Percentiles rank a stretch among this genome's conserved stretches.
Evolutionary conservation across 768 basidiomycete species (phyloP).

Genomic region (Cubamyces sp.): DNA sequence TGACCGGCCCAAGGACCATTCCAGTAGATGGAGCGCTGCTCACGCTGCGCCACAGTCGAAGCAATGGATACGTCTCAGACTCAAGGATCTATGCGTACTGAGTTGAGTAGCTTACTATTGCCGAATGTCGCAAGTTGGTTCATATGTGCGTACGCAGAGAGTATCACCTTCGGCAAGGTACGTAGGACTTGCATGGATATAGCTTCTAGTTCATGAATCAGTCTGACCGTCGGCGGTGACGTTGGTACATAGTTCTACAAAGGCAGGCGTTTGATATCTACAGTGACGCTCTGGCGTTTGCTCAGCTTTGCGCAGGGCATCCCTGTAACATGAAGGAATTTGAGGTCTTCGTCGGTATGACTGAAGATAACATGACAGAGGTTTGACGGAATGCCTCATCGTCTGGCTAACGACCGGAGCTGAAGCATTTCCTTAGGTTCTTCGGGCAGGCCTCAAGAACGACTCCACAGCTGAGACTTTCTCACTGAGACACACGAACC

Average conservation of each 20-base stretch:
- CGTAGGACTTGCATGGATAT: slow-evolving; percentile 43
- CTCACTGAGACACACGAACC: slow-evolving; percentile 57
- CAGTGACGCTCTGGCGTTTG: background rate
- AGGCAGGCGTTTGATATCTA: slow-evolving; percentile 29
- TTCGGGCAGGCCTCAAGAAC: slow-evolving; percentile 68
- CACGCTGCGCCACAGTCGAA: slow-evolving; percentile 56
- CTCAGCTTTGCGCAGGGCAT: slow-evolving; percentile 52
- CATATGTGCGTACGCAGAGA: slow-evolving; percentile 46
- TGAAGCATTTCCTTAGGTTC: slow-evolving; percentile 33
- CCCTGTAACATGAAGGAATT: slow-evolving; percentile 89
- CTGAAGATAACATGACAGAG: slow-evolving; percentile 69
- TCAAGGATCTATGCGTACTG: slow-evolving; percentile 63
- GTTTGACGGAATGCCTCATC: slow-evolving; percentile 23
- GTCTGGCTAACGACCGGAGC: background rate
- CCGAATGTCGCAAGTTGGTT: background rate
- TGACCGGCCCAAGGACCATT: slow-evolving; percentile 64
- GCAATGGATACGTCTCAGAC: slow-evolving; percentile 73
- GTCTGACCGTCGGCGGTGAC: slow-evolving; percentile 21
- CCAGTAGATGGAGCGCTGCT: slow-evolving; percentile 78
- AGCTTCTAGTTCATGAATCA: background rate
- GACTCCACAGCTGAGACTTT: slow-evolving; percentile 69
- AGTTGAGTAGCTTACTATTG: slow-evolving; percentile 52
- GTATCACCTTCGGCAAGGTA: slow-evolving; percentile 87
- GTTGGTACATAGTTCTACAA: slow-evolving; percentile 37
- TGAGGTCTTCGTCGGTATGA: slow-evolving; percentile 67